These are phyloP conservation scores for Paramecium primaurelia DNA, from an alignment of 73 alveolate species.

Conservation along the genomic window DNA sequence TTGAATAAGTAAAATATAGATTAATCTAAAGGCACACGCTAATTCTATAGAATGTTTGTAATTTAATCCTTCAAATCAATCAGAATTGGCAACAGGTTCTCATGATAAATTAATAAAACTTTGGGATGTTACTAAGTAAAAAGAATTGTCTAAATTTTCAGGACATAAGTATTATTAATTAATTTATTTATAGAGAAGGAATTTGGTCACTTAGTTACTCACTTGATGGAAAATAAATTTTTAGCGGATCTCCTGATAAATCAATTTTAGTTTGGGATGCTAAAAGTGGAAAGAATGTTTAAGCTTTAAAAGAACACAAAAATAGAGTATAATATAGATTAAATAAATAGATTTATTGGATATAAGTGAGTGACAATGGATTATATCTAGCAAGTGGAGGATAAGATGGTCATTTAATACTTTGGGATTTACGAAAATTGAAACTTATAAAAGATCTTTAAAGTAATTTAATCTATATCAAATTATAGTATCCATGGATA, in stretches of 20 bases:
- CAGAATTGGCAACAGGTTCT: conserved; percentile 22
- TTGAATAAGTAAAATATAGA: not conserved
- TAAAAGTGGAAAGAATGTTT: not conserved
- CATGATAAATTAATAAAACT: conserved; percentile 1
- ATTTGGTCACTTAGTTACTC: not conserved
- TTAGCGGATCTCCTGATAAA: conserved; percentile 34
- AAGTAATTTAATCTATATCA: not conserved
- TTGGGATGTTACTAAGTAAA: conserved; percentile 16
- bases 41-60: not conserved
- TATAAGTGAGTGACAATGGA: conserved; percentile 7
- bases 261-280: conserved; percentile 24
- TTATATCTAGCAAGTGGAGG: conserved; percentile 40
- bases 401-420: conserved; percentile 9
- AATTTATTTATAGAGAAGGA: not conserved
- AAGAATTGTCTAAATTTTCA: not conserved
- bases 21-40: not conserved
- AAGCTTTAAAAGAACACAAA: not conserved
- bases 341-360: not conserved
- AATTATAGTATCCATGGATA: not conserved
- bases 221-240: conserved; percentile 11
- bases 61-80: conserved; percentile 1
- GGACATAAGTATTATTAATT: not conserved
- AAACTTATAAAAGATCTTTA: not conserved
- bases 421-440: conserved; percentile 37
- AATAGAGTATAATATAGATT: not conserved